These are phyloP conservation scores for Digitaria exilis DNA, from an alignment of 202 grass and related monocot species.

Conservation along the genomic window DNA sequence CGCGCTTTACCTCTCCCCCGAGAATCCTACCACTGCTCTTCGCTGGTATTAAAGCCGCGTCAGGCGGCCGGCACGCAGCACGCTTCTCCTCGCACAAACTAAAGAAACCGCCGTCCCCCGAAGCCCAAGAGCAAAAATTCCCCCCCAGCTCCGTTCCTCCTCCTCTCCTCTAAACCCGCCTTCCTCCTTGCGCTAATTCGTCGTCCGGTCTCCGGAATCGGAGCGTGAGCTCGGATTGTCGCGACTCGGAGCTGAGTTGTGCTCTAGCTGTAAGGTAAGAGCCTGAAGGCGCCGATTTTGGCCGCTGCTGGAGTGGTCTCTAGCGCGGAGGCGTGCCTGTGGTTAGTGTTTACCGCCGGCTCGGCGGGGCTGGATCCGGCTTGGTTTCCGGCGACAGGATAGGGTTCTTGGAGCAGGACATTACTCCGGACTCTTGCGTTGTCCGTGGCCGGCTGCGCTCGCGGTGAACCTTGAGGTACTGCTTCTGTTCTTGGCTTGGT, in stretches of 20 bases:
- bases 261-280: neutral
- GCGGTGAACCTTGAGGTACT: constrained; percentile 1
- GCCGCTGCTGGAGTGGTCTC: constrained; percentile 6
- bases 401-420: neutral
- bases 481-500: constrained; percentile 7
- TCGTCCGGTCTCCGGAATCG: neutral
- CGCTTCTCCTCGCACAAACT: constrained; percentile 32
- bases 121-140: constrained; percentile 1
- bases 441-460: neutral
- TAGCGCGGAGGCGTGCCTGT: neutral
- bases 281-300: neutral
- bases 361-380: constrained; percentile 32
- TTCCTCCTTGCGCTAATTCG: neutral
- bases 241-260: neutral
- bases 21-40: neutral
- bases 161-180: neutral
- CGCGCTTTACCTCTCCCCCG: constrained; percentile 4
- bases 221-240: neutral
- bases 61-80: constrained; percentile 2
- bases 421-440: neutral
- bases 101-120: constrained; percentile 13
- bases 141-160: neutral
- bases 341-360: neutral
- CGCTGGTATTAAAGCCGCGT: constrained; percentile 36
- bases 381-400: neutral